A percentile compares a stretch with the other conserved stretches of the same genome.
Evolutionary conservation across 192 early-diverging fungal species (phyloP).

Genomic region (Mortierella hygrophila): DNA sequence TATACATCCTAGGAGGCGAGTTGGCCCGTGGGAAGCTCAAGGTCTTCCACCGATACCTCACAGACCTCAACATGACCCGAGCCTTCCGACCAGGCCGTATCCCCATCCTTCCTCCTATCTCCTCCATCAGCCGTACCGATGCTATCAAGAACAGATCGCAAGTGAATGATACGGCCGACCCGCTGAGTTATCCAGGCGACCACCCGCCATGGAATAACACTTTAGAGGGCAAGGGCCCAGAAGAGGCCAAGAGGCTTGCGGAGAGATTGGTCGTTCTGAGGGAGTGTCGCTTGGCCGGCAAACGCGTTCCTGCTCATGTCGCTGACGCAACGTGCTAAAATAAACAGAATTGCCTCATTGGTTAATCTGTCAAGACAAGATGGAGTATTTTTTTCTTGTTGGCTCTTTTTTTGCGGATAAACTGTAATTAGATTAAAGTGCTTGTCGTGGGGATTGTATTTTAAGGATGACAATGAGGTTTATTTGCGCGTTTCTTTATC

Average conservation of each 20-base stretch:
- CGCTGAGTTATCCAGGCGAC: slow-evolving; percentile 48
- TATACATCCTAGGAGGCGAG: slow-evolving; percentile 43
- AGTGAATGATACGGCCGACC: slow-evolving; percentile 31
- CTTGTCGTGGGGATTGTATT: not conserved
- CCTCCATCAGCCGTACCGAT: not conserved
- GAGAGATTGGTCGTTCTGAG: slow-evolving; percentile 30
- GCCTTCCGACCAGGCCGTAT: slow-evolving; percentile 51
- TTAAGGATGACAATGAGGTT: not conserved
- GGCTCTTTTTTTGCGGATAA: not conserved
- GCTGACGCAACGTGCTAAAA: slow-evolving; percentile 30
- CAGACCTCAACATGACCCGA: slow-evolving; percentile 27
- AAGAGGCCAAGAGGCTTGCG: slow-evolving; percentile 22
- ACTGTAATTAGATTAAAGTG: not conserved
- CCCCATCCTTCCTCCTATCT: slow-evolving; percentile 4
- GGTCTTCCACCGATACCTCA: slow-evolving; percentile 44
- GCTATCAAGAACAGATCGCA: not conserved
- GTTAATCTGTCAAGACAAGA: no score
- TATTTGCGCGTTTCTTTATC: not conserved
- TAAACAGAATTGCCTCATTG: not conserved
- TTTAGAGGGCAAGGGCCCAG: slow-evolving; percentile 30
- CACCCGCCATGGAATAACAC: slow-evolving; percentile 31
- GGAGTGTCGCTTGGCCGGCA: slow-evolving; percentile 28
- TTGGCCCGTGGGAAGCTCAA: slow-evolving; percentile 47
- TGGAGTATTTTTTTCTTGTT: not conserved
- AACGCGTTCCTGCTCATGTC: slow-evolving; percentile 29